Evolutionary conservation across 371 early-diverging fungal species (phyloP).

Genomic region (Circinella umbellata): DNA sequence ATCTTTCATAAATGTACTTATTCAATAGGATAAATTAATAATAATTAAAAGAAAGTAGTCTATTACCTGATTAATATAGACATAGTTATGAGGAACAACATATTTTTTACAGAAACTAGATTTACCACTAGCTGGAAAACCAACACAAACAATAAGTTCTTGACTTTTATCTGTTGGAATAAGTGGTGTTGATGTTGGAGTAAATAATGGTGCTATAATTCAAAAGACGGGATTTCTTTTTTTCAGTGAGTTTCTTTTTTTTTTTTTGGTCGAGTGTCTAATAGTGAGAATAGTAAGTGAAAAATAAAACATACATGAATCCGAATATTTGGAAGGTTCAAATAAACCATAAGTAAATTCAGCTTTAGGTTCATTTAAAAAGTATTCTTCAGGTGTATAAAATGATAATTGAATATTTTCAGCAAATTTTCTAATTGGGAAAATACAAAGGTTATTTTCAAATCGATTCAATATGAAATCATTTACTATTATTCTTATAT

Average conservation of each 20-base stretch:
- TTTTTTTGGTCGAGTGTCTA: no score
- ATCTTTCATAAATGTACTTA: no score
- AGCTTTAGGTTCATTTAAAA: conserved; percentile 56
- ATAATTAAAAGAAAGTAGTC: neutral
- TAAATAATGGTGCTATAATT: conserved; percentile 23
- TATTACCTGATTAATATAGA: conserved; percentile 81
- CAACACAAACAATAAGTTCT: conserved; percentile 81
- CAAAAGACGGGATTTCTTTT: neutral
- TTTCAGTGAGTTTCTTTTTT: no score
- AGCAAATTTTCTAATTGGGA: conserved; percentile 73
- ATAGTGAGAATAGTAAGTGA: no score
- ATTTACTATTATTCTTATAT: conserved; percentile 6
- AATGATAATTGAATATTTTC: conserved; percentile 74
- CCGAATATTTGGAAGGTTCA: conserved; percentile 52
- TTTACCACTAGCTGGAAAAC: conserved; percentile 90
- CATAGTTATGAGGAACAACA: conserved; percentile 68
- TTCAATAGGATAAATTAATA: neutral
- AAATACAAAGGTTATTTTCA: neutral
- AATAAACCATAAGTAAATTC: conserved; percentile 60
- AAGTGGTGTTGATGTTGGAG: conserved; percentile 38
- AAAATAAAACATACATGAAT: conserved; percentile 26
- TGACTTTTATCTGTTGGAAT: conserved; percentile 34
- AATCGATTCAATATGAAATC: neutral
- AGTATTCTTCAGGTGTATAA: conserved; percentile 87
- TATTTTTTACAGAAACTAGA: conserved; percentile 70